Percentiles rank a stretch among this genome's conserved stretches.
Evolutionary conservation across 192 early-diverging fungal species (phyloP).

Genomic region (Chytriomyces confervae): DNA sequence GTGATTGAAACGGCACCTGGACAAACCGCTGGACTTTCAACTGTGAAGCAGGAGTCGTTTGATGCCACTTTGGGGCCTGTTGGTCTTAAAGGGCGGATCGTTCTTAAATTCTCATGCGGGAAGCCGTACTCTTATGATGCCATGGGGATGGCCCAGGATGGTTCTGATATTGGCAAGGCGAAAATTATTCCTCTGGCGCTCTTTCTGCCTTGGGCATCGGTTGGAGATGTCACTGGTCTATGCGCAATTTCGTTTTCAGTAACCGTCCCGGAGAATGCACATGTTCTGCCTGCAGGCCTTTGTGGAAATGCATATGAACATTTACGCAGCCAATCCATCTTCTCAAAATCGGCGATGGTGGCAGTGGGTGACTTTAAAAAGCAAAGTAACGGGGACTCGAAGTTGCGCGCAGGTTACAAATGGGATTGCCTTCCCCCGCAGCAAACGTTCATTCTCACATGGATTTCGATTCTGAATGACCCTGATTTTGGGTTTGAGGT

Average conservation of each 20-base stretch:
- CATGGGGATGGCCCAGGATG: slow-evolving; percentile 12
- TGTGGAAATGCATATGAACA: neutral
- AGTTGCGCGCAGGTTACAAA: neutral
- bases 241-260: slow-evolving; percentile 11
- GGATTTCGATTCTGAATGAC: slow-evolving; percentile 12
- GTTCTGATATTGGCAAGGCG: slow-evolving; percentile 20
- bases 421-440: slow-evolving; percentile 11
- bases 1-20: slow-evolving; percentile 1
- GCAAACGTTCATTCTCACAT: slow-evolving; percentile 8
- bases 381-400: neutral
- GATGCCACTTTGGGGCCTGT: slow-evolving; percentile 20
- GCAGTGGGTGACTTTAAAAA: slow-evolving; percentile 9
- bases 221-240: slow-evolving; percentile 3
- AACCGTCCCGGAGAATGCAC: neutral
- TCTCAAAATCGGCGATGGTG: slow-evolving; percentile 8
- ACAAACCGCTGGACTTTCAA: slow-evolving; percentile 23
- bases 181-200: slow-evolving; percentile 5
- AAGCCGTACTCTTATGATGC: slow-evolving; percentile 13
- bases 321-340: neutral
- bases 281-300: neutral
- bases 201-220: slow-evolving; percentile 17
- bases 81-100: slow-evolving; percentile 8
- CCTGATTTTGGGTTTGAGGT: slow-evolving; percentile 21
- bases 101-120: slow-evolving; percentile 13
- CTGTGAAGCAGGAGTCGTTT: slow-evolving; percentile 21